Percentiles rank a stretch among this genome's conserved stretches.
Evolutionary conservation across 2,329 filamentous ascomycete species (phyloP).

Genomic region (Exophiala oligosperma): DNA sequence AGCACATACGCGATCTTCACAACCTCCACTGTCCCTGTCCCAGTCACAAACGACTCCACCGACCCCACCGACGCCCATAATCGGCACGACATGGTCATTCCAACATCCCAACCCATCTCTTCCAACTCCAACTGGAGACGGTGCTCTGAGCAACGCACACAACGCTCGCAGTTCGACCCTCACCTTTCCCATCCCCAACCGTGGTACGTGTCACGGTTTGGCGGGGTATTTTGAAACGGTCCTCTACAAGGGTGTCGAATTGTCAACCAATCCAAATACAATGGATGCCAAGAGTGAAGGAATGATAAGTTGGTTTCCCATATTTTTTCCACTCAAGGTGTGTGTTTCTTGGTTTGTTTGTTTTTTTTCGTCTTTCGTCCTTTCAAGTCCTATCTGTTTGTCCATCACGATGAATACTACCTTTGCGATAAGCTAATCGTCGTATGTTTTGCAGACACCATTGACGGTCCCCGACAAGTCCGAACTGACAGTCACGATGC

Average conservation of each 20-base stretch:
- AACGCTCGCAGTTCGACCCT: constrained; percentile 79
- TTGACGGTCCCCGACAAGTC: constrained; percentile 81
- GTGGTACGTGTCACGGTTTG: constrained; percentile 85
- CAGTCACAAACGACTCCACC: constrained; percentile 26
- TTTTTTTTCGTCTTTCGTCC: background rate
- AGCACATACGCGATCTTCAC: constrained; percentile 22
- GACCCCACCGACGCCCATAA: constrained; percentile 34
- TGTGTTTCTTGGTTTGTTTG: constrained; percentile 34
- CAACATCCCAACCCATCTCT: constrained; percentile 34
- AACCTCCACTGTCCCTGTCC: constrained; percentile 30
- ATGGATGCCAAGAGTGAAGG: constrained; percentile 92
- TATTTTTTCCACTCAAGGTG: constrained; percentile 94
- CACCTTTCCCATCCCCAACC: constrained; percentile 73
- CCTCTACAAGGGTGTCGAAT: constrained; percentile 63
- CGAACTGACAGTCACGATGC: constrained; percentile 89
- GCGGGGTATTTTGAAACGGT: constrained; percentile 96
- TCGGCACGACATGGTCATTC: constrained; percentile 49
- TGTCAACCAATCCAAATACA: constrained; percentile 88
- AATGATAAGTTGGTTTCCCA: constrained; percentile 99
- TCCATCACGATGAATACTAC: background rate
- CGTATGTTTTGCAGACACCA: constrained; percentile 44
- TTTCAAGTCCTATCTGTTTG: no score
- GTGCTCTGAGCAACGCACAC: constrained; percentile 68
- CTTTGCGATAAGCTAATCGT: background rate
- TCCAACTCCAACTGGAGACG: constrained; percentile 36